phyloP scores from a whole-genome alignment of 306 rosid species.

The Albizia julibrissin region DNA sequence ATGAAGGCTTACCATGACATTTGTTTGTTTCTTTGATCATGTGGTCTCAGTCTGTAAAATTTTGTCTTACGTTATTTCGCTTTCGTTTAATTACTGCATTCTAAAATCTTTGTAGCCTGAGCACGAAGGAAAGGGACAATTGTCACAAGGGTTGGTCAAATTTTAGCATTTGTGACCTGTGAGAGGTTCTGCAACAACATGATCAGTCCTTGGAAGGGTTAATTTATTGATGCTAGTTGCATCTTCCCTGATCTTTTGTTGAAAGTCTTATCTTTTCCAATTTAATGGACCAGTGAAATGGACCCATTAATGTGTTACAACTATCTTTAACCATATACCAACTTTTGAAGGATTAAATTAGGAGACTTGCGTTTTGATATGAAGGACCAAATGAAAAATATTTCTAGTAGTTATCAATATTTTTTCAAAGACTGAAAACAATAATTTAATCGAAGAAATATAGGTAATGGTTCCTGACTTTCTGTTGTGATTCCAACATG shows the following conservation, averaged over 20 bases:
- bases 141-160: too few relatives aligned
- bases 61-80: slow-evolving; percentile 15
- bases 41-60: slow-evolving; percentile 1
- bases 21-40: neutral
- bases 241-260: neutral
- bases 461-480: neutral
- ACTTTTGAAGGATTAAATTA: neutral
- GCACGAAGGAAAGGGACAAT: too few relatives aligned
- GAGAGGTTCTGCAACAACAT: slow-evolving; percentile 40
- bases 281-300: slow-evolving; percentile 13
- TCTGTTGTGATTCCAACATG: slow-evolving; percentile 11
- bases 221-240: slow-evolving; percentile 33
- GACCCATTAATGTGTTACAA: neutral
- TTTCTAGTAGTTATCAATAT: too few relatives aligned
- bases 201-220: slow-evolving; percentile 26
- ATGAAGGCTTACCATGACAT: too few relatives aligned
- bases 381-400: neutral
- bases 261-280: slow-evolving; percentile 21
- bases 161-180: slow-evolving; percentile 43
- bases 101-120: slow-evolving; percentile 24
- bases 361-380: neutral
- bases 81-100: slow-evolving; percentile 40
- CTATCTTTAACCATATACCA: neutral
- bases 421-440: neutral
- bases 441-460: neutral